Percentiles rank a stretch among this genome's conserved stretches.
Evolutionary conservation across 2,329 filamentous ascomycete species (phyloP).

Genomic region (Simplicillium aogashimaense): DNA sequence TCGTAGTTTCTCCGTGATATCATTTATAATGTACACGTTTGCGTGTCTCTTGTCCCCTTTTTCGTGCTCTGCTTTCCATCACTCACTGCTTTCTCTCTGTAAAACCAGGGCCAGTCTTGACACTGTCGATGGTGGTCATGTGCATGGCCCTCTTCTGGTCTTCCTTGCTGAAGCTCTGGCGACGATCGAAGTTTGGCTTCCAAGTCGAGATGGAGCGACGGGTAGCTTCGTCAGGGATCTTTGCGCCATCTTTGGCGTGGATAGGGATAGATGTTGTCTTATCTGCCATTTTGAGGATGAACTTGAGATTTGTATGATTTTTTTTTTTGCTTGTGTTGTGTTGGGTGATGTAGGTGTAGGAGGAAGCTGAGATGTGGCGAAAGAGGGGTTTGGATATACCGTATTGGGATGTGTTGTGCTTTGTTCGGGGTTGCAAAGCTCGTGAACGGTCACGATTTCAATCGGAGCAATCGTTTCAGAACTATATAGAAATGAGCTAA

Average conservation of each 20-base stretch:
- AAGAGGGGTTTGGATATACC: no score
- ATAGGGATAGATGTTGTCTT: not conserved
- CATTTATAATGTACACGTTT: no score
- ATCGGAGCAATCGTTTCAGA: no score
- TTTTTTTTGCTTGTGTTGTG: no score
- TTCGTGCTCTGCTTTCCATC: not conserved
- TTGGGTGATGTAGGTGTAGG: no score
- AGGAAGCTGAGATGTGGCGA: no score
- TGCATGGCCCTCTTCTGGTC: slow-evolving; percentile 43
- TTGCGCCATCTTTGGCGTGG: not conserved
- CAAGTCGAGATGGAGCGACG: slow-evolving; percentile 25
- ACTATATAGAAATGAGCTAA: no score
- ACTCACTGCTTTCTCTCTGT: slow-evolving; percentile 20
- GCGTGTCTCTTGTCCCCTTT: no score
- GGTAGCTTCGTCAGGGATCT: not conserved
- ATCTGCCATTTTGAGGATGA: not conserved
- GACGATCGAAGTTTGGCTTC: slow-evolving; percentile 34
- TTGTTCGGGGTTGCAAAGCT: no score
- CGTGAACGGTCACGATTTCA: no score
- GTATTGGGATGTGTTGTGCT: no score
- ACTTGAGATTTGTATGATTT: not conserved
- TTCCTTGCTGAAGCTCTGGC: slow-evolving; percentile 43
- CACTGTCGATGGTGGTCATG: slow-evolving; percentile 29
- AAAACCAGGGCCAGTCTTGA: slow-evolving; percentile 29
- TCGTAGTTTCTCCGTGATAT: not conserved